Evolutionary conservation across 2,329 filamentous ascomycete species (phyloP), one percentile per base, ranked within the genome.

Genomic region (Fusarium pseudonygamai): DNA sequence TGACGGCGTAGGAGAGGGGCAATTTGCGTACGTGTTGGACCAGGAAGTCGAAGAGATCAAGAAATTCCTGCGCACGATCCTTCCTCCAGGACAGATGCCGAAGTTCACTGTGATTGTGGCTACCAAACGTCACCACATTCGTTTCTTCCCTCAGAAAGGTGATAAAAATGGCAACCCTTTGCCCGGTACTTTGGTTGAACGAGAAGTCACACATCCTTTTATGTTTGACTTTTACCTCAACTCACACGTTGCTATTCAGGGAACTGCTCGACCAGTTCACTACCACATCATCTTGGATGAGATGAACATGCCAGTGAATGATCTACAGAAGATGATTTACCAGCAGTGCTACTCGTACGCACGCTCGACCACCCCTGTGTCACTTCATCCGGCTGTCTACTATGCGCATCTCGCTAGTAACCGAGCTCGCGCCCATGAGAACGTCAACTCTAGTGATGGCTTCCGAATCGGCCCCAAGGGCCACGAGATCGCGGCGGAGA

Each of bases 331-430:
- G 63, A 93, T 98, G 89, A 92, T 98, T 28, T 98, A 98, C 77
- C 93, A 97, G 75, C 95, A 98, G 72, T 97, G 93, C 49, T 99
- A 97, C 82, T 94, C 97, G 63, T 99, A 97, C 79, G 92, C 93
- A 62, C 91, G 96, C 22, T 96, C 95, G 0, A 98, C 95, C 0
- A 98, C 96, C 0, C 94, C 96, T 0, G 95, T 99, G 0, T 98
- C 95, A 0, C 83, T 96, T 1, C 93, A 91, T 74, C 96, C 96
- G 0, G 95, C 96, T 0, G 92, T 98, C 1, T 99, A 99, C 87
- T 99, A 99, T 76, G 95, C 97, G 0, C 96, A 99, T 82, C 83
- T 99, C 72, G 95, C 95, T 39, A 92, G 94, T 14, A 90, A 91
- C 65, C 93, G 96, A 56, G 94, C 93, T 26, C 91, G 91, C 60